Evolutionary conservation across 257 asterid genomes (phyloP).

Genomic region (Jacaranda mimosifolia): DNA sequence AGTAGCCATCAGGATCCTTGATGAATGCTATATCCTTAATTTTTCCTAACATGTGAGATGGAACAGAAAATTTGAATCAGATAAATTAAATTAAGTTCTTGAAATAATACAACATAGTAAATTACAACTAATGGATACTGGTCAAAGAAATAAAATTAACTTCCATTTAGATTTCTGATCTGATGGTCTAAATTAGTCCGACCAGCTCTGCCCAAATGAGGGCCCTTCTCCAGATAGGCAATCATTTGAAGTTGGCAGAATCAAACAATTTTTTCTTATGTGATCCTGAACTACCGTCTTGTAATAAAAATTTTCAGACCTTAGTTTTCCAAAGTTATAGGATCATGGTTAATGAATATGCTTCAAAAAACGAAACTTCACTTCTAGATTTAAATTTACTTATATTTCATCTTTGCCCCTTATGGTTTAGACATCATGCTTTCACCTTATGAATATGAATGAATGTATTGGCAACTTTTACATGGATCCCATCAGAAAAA

Average conservation of each 20-base stretch:
- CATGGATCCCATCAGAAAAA: neutral
- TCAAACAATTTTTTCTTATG: too few species aligned
- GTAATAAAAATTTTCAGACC: neutral
- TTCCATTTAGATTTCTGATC: neutral
- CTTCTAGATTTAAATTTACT: too few species aligned
- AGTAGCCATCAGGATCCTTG: conserved; percentile 95
- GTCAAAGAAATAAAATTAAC: neutral
- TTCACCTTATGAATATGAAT: neutral
- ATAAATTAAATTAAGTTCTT: neutral
- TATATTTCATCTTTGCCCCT: neutral
- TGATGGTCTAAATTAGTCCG: neutral
- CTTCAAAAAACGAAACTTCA: too few species aligned
- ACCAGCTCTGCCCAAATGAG: neutral
- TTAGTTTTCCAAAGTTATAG: neutral
- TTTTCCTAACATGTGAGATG: conserved; percentile 61
- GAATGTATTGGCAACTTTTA: neutral
- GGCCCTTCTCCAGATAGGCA: neutral
- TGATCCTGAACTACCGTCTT: neutral
- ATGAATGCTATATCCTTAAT: conserved; percentile 81
- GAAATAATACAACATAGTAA: conserved; percentile 1
- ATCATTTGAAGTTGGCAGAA: too few species aligned
- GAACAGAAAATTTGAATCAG: neutral
- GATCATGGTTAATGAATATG: neutral
- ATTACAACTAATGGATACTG: neutral
- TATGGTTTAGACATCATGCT: neutral